Base-by-base conservation (phyloP, 1,139 yeast species). In the Yamadazyma kanchanaburiensis region DNA sequence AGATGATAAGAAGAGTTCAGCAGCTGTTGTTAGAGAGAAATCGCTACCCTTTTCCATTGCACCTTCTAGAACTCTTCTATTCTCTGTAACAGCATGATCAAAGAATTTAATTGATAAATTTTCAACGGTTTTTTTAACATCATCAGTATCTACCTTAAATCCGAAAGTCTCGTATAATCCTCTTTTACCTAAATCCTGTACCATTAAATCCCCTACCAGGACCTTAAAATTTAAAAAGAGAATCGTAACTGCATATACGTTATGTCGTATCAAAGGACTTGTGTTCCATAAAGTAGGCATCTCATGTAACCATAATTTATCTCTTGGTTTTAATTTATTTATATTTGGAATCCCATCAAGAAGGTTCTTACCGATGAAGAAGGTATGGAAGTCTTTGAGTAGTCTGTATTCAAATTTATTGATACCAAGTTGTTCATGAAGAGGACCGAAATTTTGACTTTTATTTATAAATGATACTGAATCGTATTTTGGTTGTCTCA, bases 361-460 rank as follows among this genome's bases (percentile, higher is more conserved):
- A n/a, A n/a, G n/a, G n/a, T n/a, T n/a, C n/a, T n/a, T 18, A 8
- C 20, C 20, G 7, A 18, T 18, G 20, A 18, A 18, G 10, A 18
- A 7, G 20, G 10, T 7, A 18, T 7, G 7, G 20, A 18, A 18
- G 20, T 10, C 10, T 15, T 47, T 47, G 21, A 57, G 33, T 12
- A 60, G 49, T 13, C 56, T 46, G 22, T 44, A 39, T 32, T 60
- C 65, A 30, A 58, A 57, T 11, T 38, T 38, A 15, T 56, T 36
- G 15, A 60, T 37, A 3, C 46, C 35, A 18, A 58, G 34, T 12
- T 51, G 59, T 3, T 21, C 23, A 7, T 8, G 11, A 21, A 21
- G 11, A 21, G 23, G 23, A n/a, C 6, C 23, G 7, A 8, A 6
- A 21, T n/a, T 11, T 8, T n/a, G 7, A 9, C 11, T 21, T 6